A percentile compares a stretch with the other conserved stretches of the same genome.
Conservation (phyloP, 2,329 filamentous ascomycete genomes). For the Fusarium longipes region DNA sequence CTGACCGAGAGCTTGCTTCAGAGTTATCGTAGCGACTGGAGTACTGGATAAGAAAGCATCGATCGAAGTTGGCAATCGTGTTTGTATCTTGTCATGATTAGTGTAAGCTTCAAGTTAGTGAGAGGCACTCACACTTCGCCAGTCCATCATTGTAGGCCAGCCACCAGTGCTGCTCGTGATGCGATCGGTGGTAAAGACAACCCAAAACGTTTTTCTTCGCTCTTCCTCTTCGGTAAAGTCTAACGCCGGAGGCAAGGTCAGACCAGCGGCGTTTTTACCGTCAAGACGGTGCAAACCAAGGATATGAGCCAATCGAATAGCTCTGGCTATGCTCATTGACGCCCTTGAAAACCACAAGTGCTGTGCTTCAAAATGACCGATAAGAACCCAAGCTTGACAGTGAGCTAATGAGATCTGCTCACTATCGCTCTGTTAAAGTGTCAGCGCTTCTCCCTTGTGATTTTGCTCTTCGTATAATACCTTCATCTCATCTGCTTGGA, state of each 20-base stretch:
- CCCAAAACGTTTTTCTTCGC: constrained; percentile 83
- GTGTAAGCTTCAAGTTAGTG: fast-evolving
- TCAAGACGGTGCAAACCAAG: constrained; percentile 77
- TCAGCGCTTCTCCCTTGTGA: constrained; percentile 66
- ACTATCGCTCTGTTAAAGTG: constrained; percentile 56
- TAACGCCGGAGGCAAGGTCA: constrained; percentile 65
- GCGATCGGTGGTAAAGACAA: constrained; percentile 79
- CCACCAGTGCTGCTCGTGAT: constrained; percentile 88
- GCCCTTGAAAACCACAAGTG: constrained; percentile 83
- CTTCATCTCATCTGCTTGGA: constrained; percentile 83
- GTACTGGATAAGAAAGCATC: constrained; percentile 22
- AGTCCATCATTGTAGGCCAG: constrained; percentile 84
- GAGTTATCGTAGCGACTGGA: constrained; percentile 48
- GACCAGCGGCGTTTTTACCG: constrained; percentile 25
- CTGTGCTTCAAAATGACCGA: constrained; percentile 81
- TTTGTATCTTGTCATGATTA: constrained; percentile 6
- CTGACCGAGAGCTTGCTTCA: constrained; percentile 24
- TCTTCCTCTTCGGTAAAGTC: constrained; percentile 81
- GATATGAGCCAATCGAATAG: constrained; percentile 77
- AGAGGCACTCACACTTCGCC: constrained; percentile 13
- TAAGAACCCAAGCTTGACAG: constrained; percentile 79
- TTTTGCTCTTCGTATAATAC: constrained; percentile 43
- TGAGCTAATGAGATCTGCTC: constrained; percentile 57
- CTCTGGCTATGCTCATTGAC: constrained; percentile 80
- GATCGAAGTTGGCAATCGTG: not conserved